These are phyloP conservation scores for Amaranthus palmeri DNA, from an alignment of 148 eudicot genomes.

Conservation along the genomic window DNA sequence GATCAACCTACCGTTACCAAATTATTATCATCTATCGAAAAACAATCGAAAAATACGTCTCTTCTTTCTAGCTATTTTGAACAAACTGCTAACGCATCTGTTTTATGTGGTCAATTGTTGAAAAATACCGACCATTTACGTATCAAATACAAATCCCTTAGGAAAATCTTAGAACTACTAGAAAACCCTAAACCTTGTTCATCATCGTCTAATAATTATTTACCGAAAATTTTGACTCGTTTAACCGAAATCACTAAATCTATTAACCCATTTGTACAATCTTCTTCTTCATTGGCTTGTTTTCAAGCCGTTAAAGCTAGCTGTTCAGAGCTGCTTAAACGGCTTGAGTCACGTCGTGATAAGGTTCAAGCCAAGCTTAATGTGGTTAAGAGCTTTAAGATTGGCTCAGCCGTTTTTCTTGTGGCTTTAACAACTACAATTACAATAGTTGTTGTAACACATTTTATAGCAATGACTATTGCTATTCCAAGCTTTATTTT, in stretches of 20 bases:
- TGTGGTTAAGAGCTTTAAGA: conserved; percentile 29
- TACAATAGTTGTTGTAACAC: conserved; percentile 41
- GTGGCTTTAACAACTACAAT: conserved; percentile 53
- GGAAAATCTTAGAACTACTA: conserved; percentile 27
- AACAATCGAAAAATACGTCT: conserved; percentile 28
- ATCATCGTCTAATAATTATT: conserved; percentile 17
- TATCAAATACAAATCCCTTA: conserved; percentile 32
- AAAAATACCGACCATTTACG: conserved; percentile 59
- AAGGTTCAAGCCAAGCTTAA: conserved; percentile 44
- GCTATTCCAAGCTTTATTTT: conserved; percentile 52
- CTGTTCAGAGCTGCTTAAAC: conserved; percentile 52
- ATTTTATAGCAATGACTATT: conserved; percentile 43
- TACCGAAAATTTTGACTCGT: conserved; percentile 22
- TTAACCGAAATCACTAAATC: conserved; percentile 40
- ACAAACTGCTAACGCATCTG: conserved; percentile 59
- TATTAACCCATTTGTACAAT: conserved; percentile 44
- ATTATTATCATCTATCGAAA: conserved; percentile 28
- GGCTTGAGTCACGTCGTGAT: conserved; percentile 58
- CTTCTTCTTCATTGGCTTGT: conserved; percentile 35
- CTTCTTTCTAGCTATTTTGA: conserved; percentile 61
- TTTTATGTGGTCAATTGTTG: conserved; percentile 53
- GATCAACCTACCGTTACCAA: conserved; percentile 59
- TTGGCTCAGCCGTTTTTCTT: conserved; percentile 47
- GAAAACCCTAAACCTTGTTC: conserved; percentile 17
- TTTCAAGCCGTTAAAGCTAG: conserved; percentile 43